phyloP scores from a whole-genome alignment of 2,329 filamentous ascomycete genomes.

The Cordyceps tenuipes region DNA sequence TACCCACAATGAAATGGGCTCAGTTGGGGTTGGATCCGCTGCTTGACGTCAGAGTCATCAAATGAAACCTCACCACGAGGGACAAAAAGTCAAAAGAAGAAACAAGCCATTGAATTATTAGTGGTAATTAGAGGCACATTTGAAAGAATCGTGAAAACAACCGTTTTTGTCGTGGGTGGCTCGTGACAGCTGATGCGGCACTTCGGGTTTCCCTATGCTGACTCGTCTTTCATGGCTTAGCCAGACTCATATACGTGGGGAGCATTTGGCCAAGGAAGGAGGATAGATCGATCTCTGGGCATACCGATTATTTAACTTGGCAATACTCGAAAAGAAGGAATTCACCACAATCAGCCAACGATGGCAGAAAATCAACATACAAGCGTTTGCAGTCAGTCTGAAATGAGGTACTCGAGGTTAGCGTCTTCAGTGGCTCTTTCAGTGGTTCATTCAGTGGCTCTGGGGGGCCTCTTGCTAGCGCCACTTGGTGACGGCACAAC shows the following conservation, averaged over 20 bases:
- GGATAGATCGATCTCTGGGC: constrained; percentile 1
- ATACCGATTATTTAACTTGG: constrained; percentile 6
- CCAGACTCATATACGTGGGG: not conserved
- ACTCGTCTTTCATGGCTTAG: not conserved
- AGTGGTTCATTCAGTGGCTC: not conserved
- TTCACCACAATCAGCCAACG: not conserved
- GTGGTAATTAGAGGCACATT: not conserved
- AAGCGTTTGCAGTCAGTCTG: too few species aligned
- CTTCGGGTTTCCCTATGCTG: too few species aligned
- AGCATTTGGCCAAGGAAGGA: not conserved
- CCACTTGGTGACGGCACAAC: not conserved
- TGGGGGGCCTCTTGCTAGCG: not conserved
- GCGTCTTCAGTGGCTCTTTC: not conserved
- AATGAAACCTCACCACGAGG: constrained; percentile 4
- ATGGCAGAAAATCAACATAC: too few species aligned
- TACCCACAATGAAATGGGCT: not conserved
- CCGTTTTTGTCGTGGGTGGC: too few species aligned
- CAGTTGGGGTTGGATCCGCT: not conserved
- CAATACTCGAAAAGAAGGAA: not conserved
- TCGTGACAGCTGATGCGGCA: too few species aligned
- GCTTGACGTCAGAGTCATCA: constrained; percentile 8
- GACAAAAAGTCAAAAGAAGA: not conserved
- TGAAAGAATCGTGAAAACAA: too few species aligned
- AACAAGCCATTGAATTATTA: too few species aligned
- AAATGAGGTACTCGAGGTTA: not conserved